Percentiles rank a stretch among this genome's conserved stretches.
Evolutionary conservation across 306 rosid species (phyloP).

Genomic region (Quercus rubra): DNA sequence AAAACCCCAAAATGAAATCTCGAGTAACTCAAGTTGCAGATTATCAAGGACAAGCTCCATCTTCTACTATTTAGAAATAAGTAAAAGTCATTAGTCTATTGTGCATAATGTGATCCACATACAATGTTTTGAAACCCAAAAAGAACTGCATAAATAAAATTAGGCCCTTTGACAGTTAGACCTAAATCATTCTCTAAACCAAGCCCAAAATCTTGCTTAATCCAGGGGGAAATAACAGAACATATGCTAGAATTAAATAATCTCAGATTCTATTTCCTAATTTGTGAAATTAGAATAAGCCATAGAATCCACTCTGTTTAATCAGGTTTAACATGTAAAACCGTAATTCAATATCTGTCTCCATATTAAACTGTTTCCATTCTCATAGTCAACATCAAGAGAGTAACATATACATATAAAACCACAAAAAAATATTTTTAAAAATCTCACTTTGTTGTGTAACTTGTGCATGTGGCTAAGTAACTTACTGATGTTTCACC

Average conservation of each 20-base stretch:
- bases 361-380: neutral
- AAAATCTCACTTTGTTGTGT: neutral
- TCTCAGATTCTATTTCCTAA: neutral
- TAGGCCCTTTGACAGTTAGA: neutral
- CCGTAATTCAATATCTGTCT: neutral
- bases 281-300: neutral
- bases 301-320: conserved; percentile 6
- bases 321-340: neutral
- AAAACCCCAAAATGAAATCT: neutral
- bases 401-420: neutral
- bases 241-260: neutral
- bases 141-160: conserved; percentile 9
- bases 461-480: conserved; percentile 18
- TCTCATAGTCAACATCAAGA: conserved; percentile 3
- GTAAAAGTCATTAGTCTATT: neutral
- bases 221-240: neutral
- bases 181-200: neutral
- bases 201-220: conserved; percentile 5
- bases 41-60: conserved; percentile 4
- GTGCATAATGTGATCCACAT: neutral
- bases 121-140: neutral
- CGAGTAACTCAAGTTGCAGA: neutral
- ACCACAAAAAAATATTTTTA: neutral
- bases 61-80: neutral
- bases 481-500: conserved; percentile 84